phyloP scores from a whole-genome alignment of 495 filamentous ascomycete species.

The Neurospora sp. region DNA sequence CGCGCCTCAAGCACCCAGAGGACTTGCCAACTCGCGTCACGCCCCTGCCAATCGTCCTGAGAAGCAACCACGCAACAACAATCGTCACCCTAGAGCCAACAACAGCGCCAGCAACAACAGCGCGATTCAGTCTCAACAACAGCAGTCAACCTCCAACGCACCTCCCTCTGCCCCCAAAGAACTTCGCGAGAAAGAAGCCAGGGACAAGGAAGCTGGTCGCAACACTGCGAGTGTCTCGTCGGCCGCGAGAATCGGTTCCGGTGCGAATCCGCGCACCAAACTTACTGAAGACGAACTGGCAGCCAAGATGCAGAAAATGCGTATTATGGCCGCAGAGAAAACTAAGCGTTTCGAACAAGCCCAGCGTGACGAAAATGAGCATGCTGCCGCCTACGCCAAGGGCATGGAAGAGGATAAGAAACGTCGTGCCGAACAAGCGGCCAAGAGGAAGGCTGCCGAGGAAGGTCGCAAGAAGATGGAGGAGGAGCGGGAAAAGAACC shows the following conservation, averaged over 20 bases:
- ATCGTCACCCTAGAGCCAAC: neutral
- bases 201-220: neutral
- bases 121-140: slow-evolving; percentile 1
- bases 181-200: neutral
- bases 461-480: slow-evolving; percentile 37
- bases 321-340: slow-evolving; percentile 34
- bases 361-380: slow-evolving; percentile 40
- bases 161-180: slow-evolving; percentile 4
- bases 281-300: slow-evolving; percentile 43
- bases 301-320: slow-evolving; percentile 42
- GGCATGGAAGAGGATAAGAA: slow-evolving; percentile 40
- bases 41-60: slow-evolving; percentile 13
- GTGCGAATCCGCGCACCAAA: slow-evolving; percentile 40
- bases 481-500: slow-evolving; percentile 37
- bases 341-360: slow-evolving; percentile 40
- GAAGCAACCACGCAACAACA: slow-evolving; percentile 12
- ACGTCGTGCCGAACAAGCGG: slow-evolving; percentile 34
- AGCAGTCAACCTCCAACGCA: neutral
- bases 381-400: slow-evolving; percentile 39
- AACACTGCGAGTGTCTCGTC: slow-evolving; percentile 24
- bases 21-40: slow-evolving; percentile 33
- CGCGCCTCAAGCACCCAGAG: slow-evolving; percentile 6
- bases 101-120: neutral
- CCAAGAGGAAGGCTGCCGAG: slow-evolving; percentile 25
- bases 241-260: slow-evolving; percentile 30